Evolutionary conservation across 441 rosid genomes (phyloP), one percentile per base, ranked within the genome.

Genomic region (Populus hybrid): DNA sequence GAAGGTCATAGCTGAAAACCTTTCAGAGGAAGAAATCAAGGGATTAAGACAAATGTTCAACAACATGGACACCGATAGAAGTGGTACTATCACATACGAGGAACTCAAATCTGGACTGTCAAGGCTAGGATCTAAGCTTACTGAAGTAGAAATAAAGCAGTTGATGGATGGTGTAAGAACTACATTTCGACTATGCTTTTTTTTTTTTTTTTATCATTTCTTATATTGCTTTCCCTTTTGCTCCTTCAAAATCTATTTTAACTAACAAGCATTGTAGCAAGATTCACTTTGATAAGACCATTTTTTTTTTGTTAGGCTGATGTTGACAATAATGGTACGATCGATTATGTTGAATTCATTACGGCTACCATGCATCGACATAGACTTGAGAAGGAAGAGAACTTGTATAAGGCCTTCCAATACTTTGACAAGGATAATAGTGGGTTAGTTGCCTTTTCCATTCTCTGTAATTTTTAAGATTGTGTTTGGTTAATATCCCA

Each of bases 301-400:
- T 9, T 21, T 73, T 72, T 79, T 70, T 34, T 64, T 71, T 32
- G 21, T 73, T 85, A 91, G 97, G 94, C 95, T 73, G 98, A 93
- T 82, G 96, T 92, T 20, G 98, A 94, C 85, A 81, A 84, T 69
- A 91, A 50, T 20, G 97, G 97, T 67, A 80, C 90, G 1, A 91
- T 94, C 59, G 94, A 94, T 80, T 92, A 92, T 80, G 80, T 81
- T 5, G 98, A 94, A 78, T 94, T 94, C 36, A 86, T 94, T 69
- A 89, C 97, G 4, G 93, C 94, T 10, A 90, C 95, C 20, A 91
- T 94, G 97, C 96, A 91, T 82, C 84, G 97, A 7, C 97, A 91
- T 84, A 88, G 85, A 85, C 88, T 91, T 23, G 94, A 90, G 77
- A 91, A 75, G 87, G 97, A 95, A 79, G 97, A 93, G 21, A 81